These are phyloP conservation scores for Prunus persica DNA, from an alignment of 306 rosid genomes.

Conservation along the genomic window Prunus_persica_NCBIv2 NC_034013.1:17435001-17435500, in stretches of 20 bases:
- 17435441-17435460: not conserved
- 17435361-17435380: not conserved
- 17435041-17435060: too few relatives aligned
- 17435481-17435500: too few relatives aligned
- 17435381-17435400: not conserved
- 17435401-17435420: not conserved
- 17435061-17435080: too few relatives aligned
- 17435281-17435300: too few relatives aligned
- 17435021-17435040: too few relatives aligned
- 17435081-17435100: too few relatives aligned
- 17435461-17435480: not conserved
- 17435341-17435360: not conserved
- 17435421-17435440: not conserved
- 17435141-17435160: not conserved
- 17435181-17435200: not conserved
- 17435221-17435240: not conserved
- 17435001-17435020: too few relatives aligned
- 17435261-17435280: too few relatives aligned
- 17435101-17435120: not conserved
- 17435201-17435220: not conserved
- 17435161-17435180: not conserved
- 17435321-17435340: not conserved
- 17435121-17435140: not conserved
- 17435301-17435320: not conserved
- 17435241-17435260: too few relatives aligned